Evolutionary conservation across 179 eudicot genomes (phyloP).

Genomic region (Spinacia oleracea): DNA sequence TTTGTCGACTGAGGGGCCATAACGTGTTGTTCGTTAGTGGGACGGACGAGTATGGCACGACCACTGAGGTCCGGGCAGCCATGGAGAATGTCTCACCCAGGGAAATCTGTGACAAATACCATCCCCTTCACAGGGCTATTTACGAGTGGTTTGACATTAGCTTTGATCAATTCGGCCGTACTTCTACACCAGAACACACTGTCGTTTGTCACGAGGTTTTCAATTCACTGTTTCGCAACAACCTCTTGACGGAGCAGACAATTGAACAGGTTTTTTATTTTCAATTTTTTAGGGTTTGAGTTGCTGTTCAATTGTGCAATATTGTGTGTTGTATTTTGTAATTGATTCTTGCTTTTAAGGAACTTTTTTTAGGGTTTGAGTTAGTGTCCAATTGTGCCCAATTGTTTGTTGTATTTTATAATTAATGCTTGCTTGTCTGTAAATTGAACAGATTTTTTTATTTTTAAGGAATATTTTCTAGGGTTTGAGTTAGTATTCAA

Average conservation of each 20-base stretch:
- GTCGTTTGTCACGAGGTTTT: not conserved
- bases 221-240: constrained; percentile 31
- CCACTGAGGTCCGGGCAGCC: constrained; percentile 7
- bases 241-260: constrained; percentile 64
- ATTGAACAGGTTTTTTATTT: constrained; percentile 34
- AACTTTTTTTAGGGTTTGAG: no score
- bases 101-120: constrained; percentile 15
- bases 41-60: constrained; percentile 2
- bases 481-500: no score
- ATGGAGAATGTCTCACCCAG: not conserved
- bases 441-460: no score
- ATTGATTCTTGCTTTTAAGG: not conserved
- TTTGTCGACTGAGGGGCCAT: not conserved
- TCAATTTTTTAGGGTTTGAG: no score
- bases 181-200: constrained; percentile 8
- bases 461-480: no score
- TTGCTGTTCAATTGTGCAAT: no score
- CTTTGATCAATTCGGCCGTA: constrained; percentile 23
- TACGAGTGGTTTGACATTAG: constrained; percentile 24
- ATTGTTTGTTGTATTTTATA: no score
- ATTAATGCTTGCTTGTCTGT: no score
- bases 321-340: not conserved
- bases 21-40: constrained; percentile 6
- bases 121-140: constrained; percentile 1
- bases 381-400: no score